Percentiles rank a stretch among this genome's conserved stretches.
Conservation (phyloP, 495 filamentous ascomycete genomes). For the Daldinia childiae region DNA sequence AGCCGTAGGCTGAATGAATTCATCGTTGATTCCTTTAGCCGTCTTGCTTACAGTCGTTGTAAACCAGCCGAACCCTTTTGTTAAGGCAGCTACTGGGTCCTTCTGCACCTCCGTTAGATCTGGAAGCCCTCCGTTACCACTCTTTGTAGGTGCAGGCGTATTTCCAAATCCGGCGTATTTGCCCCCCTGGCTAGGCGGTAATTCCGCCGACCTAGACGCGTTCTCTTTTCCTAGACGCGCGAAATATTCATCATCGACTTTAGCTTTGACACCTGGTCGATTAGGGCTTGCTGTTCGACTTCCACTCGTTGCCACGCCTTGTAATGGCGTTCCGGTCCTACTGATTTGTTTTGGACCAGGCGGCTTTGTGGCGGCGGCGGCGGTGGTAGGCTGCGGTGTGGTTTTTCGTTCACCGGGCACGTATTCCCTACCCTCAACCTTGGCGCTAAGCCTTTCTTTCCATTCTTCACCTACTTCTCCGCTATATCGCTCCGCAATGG, state of each 20-base stretch:
- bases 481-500: constrained; percentile 85
- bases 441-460: constrained; percentile 87
- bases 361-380: constrained; percentile 47
- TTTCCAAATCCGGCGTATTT: constrained; percentile 93
- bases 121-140: constrained; percentile 58
- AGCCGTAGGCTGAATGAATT: constrained; percentile 89
- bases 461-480: constrained; percentile 91
- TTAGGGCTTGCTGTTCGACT: constrained; percentile 72
- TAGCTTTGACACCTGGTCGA: constrained; percentile 52
- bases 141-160: constrained; percentile 60
- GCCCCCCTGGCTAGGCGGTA: constrained; percentile 89
- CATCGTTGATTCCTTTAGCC: constrained; percentile 88
- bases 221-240: constrained; percentile 83
- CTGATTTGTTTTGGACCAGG: constrained; percentile 46
- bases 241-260: constrained; percentile 88
- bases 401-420: constrained; percentile 67
- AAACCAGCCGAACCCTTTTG: constrained; percentile 95
- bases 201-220: constrained; percentile 71
- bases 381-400: constrained; percentile 50
- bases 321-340: constrained; percentile 51
- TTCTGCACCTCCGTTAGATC: constrained; percentile 85
- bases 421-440: constrained; percentile 86
- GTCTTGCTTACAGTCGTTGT: constrained; percentile 82
- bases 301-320: constrained; percentile 78
- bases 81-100: constrained; percentile 87